Conservation (phyloP, 495 filamentous ascomycete genomes). For the Trichoderma parareesei region DNA sequence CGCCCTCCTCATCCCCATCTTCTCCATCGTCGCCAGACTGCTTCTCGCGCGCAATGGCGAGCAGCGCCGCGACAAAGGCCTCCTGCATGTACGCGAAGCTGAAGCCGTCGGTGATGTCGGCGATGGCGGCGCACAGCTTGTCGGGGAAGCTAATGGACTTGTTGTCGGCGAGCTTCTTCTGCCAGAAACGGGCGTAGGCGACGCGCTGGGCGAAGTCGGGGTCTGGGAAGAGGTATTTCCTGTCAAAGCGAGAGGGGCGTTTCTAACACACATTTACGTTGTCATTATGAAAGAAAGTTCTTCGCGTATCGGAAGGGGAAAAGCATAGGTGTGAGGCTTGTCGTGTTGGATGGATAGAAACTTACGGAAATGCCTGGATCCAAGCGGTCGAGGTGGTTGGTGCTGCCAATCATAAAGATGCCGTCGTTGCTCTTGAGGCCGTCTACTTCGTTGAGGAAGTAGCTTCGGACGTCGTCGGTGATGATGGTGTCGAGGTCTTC, state of each 20-base stretch:
- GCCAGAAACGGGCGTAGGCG: constrained; percentile 52
- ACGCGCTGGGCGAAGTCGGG: constrained; percentile 45
- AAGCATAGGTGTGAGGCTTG: not conserved
- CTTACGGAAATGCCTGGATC: constrained; percentile 51
- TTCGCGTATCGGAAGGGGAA: no score
- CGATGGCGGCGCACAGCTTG: constrained; percentile 43
- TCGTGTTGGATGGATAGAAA: not conserved
- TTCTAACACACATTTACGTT: constrained; percentile 23
- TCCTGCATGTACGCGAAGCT: constrained; percentile 62
- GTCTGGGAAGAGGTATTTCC: constrained; percentile 54
- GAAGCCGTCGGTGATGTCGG: constrained; percentile 51
- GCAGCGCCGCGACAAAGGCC: constrained; percentile 51
- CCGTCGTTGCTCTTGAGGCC: constrained; percentile 60
- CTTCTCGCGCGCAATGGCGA: constrained; percentile 36
- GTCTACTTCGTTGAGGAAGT: constrained; percentile 67
- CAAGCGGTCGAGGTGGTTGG: constrained; percentile 51
- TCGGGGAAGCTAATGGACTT: constrained; percentile 48
- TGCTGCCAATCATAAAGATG: constrained; percentile 57
- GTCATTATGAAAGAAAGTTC: no score
- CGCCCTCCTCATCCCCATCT: not conserved
- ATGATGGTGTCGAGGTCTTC: constrained; percentile 63
- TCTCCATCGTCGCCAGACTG: not conserved
- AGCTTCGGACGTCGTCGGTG: constrained; percentile 42
- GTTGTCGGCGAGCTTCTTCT: constrained; percentile 46
- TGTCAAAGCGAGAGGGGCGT: constrained; percentile 56